Percentiles rank a stretch among this genome's conserved stretches.
Conservation (phyloP, 768 basidiomycete species). For the Suillus alpinus region DNA sequence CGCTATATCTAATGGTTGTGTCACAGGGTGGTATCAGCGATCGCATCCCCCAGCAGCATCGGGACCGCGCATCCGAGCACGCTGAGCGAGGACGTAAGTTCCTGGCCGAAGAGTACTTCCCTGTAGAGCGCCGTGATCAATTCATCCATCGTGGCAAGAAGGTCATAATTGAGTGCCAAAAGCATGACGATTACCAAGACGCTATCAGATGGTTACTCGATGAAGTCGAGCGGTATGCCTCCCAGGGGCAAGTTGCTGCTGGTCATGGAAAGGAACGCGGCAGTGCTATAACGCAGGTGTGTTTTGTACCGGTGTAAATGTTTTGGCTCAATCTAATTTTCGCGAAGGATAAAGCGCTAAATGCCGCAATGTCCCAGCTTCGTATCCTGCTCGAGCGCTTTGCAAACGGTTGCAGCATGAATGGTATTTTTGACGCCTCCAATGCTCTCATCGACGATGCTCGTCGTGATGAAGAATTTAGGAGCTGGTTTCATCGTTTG, state of each 20-base stretch:
- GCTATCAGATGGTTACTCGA: constrained; percentile 72
- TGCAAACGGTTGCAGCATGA: constrained; percentile 70
- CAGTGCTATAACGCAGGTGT: constrained; percentile 11
- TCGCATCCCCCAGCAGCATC: constrained; percentile 67
- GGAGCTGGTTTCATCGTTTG: constrained; percentile 66
- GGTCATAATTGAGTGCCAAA: constrained; percentile 90
- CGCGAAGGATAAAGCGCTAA: constrained; percentile 52
- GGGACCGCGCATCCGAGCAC: constrained; percentile 52
- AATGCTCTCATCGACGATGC: constrained; percentile 74
- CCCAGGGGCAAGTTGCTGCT: constrained; percentile 43
- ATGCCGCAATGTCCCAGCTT: constrained; percentile 57
- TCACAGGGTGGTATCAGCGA: constrained; percentile 45
- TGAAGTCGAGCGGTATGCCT: constrained; percentile 59
- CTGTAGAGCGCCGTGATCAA: constrained; percentile 84
- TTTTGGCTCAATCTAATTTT: constrained; percentile 12
- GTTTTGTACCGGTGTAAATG: constrained; percentile 3
- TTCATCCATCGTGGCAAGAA: constrained; percentile 95
- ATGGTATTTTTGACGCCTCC: constrained; percentile 66
- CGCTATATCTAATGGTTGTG: constrained; percentile 3
- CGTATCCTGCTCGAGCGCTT: constrained; percentile 88
- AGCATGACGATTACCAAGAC: constrained; percentile 86
- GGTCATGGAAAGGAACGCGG: constrained; percentile 30
- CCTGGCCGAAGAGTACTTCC: constrained; percentile 82
- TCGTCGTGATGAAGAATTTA: constrained; percentile 68
- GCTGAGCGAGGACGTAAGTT: constrained; percentile 62